These are phyloP conservation scores for Kandelia obovata DNA, from an alignment of 345 rosid genomes.

Conservation along the genomic window DNA sequence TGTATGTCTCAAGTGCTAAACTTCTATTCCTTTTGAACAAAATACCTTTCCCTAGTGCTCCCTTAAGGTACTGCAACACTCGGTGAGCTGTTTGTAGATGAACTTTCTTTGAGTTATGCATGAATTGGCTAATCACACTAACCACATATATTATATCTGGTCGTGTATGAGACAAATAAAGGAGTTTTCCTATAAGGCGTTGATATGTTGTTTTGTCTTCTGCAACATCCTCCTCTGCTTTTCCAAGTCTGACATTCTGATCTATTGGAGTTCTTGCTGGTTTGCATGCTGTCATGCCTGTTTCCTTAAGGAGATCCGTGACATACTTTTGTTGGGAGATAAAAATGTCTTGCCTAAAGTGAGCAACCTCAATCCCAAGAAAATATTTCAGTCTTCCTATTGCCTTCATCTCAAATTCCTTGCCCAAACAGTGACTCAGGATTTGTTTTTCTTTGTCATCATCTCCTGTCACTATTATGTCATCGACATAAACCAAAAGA, in stretches of 20 bases:
- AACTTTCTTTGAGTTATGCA: neutral
- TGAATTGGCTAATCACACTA: neutral
- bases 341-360: neutral
- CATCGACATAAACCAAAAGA: neutral
- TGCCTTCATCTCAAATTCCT: neutral
- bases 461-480: neutral
- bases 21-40: no score
- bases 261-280: neutral
- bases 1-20: no score
- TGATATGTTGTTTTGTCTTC: neutral
- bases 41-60: no score
- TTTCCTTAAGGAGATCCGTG: neutral
- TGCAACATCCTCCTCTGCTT: neutral
- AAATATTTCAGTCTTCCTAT: neutral
- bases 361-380: neutral
- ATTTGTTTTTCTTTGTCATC: no score
- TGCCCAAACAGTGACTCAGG: no score
- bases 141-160: neutral
- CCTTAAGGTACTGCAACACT: no score
- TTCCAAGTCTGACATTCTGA: neutral
- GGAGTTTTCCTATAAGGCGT: neutral
- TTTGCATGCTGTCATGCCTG: neutral
- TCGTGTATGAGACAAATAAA: neutral
- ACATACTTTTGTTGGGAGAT: neutral
- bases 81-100: no score